phyloP scores from a whole-genome alignment of 2,329 filamentous ascomycete species.

The Dothideomycetidae sp. region DNA sequence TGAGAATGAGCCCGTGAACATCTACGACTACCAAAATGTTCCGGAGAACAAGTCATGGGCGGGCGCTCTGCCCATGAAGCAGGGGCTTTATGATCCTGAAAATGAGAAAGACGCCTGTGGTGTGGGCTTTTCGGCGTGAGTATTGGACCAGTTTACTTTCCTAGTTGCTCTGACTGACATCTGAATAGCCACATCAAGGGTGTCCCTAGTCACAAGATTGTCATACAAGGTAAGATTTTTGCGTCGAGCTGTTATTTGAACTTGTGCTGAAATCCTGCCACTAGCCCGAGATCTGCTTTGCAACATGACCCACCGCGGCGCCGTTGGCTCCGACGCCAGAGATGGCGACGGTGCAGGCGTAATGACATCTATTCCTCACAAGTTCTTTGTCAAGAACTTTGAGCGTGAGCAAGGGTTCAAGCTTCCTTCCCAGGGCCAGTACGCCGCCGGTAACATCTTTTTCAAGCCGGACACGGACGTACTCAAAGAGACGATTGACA shows the following conservation, averaged over 20 bases:
- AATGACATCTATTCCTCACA: constrained; percentile 98
- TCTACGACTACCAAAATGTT: constrained; percentile 70
- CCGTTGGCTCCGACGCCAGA: constrained; percentile 91
- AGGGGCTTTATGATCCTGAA: constrained; percentile 93
- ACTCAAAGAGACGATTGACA: constrained; percentile 75
- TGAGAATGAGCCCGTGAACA: constrained; percentile 41
- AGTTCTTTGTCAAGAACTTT: constrained; percentile 98
- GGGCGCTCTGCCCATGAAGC: constrained; percentile 87
- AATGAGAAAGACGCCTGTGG: constrained; percentile 98
- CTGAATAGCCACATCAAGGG: constrained; percentile 79
- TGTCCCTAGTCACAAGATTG: constrained; percentile 92
- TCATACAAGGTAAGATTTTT: constrained; percentile 72
- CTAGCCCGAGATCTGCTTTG: constrained; percentile 82
- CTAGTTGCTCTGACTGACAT: constrained; percentile 17
- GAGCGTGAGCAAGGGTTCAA: constrained; percentile 78
- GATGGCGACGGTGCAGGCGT: constrained; percentile 97
- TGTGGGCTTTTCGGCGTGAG: constrained; percentile 96
- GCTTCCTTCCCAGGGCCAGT: constrained; percentile 78
- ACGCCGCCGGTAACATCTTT: constrained; percentile 94
- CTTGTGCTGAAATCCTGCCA: constrained; percentile 27
- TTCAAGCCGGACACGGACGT: constrained; percentile 93
- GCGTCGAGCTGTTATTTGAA: constrained; percentile 7
- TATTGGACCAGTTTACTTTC: constrained; percentile 16
- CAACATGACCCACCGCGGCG: constrained; percentile 99
- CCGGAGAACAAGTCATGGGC: constrained; percentile 86